Percentiles rank a stretch among this genome's conserved stretches.
These are phyloP conservation scores for Fomitopsis palustris DNA, from an alignment of 1,284 basidiomycete species.

Conservation along the genomic window DNA sequence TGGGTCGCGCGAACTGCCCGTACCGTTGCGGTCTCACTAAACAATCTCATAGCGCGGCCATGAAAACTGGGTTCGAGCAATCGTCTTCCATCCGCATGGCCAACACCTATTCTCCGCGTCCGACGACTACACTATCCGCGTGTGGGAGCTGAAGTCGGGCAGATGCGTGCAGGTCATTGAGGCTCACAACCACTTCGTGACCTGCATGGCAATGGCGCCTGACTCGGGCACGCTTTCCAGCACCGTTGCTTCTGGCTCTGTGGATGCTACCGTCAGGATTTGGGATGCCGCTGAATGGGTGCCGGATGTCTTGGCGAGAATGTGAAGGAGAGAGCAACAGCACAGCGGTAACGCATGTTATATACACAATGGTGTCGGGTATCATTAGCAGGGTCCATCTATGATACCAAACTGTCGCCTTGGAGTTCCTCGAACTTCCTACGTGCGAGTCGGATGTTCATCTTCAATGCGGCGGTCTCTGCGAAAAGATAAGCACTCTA, in stretches of 20 bases:
- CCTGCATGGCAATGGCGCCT: conserved; percentile 38
- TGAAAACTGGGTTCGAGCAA: conserved; percentile 64
- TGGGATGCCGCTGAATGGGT: conserved; percentile 7
- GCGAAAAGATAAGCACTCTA: conserved; percentile 4
- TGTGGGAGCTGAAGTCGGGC: conserved; percentile 71
- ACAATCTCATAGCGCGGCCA: conserved; percentile 30
- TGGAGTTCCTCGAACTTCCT: conserved; percentile 83
- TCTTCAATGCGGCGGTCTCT: conserved; percentile 82
- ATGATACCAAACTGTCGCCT: conserved; percentile 49
- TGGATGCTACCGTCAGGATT: conserved; percentile 45
- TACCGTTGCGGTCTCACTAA: conserved; percentile 27
- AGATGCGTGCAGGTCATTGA: conserved; percentile 65
- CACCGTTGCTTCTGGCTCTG: conserved; percentile 61
- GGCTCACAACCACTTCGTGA: conserved; percentile 69
- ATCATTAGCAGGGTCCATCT: background rate
- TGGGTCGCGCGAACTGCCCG: no score
- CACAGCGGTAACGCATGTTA: background rate
- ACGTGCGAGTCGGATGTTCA: conserved; percentile 81
- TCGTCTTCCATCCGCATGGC: conserved; percentile 69
- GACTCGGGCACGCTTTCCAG: conserved; percentile 43
- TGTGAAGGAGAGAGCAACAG: background rate
- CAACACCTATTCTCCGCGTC: conserved; percentile 68
- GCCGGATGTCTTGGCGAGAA: background rate
- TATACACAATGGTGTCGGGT: background rate
- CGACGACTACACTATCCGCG: conserved; percentile 71